Base-by-base conservation (phyloP, 495 filamentous ascomycete species). In the Penicillium salamii region DNA sequence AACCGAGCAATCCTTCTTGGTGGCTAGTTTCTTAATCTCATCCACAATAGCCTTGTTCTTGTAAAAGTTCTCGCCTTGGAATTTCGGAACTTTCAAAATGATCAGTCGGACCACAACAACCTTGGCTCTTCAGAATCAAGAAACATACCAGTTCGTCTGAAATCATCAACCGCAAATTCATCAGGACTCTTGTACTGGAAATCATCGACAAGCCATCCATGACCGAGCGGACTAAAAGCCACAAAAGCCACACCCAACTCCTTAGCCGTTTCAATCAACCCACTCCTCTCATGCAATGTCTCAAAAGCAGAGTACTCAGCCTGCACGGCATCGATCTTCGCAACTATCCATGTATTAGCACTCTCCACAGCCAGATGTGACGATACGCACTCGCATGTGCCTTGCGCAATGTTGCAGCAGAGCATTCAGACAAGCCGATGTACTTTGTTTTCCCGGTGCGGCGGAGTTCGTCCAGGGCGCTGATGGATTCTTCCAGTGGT, bases 281-380 rank as follows among this genome's bases (percentile, higher is more conserved):
- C 65, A 33, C 68, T 63, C 15, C 62, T 68, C 55, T 74, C 68
- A 49, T 76, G 72, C 0, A 77, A 6, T 20, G 72, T 77, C 55
- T 77, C 72, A 33, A 76, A 76, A 6, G 72, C 70, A 0, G 74
- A 78, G 53, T 76, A 78, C 37, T 78, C 74, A 6, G 71, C 71
- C 53, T 78, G 74, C 19, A 78, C 43, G 21, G 74, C 74, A 39
- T 76, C 72, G 35, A 78, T 76, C 47, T 68, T 71, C 49, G 72
- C 70, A 50, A 78, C 74, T 74, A 36, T 42, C 7, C 7, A 9
- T 23, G 29, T 56, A 24, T 53, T 45, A n/a, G 17, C 19, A 23
- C 15, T n/a, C 2, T n/a, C 14, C n/a, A n/a, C n/a, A n/a, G n/a
- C n/a, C n/a, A n/a, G 5, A n/a, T 12, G 4, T 18, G 12, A 9